Conservation (phyloP, 164 flowering plant species). For the Taxillus chinensis region DNA sequence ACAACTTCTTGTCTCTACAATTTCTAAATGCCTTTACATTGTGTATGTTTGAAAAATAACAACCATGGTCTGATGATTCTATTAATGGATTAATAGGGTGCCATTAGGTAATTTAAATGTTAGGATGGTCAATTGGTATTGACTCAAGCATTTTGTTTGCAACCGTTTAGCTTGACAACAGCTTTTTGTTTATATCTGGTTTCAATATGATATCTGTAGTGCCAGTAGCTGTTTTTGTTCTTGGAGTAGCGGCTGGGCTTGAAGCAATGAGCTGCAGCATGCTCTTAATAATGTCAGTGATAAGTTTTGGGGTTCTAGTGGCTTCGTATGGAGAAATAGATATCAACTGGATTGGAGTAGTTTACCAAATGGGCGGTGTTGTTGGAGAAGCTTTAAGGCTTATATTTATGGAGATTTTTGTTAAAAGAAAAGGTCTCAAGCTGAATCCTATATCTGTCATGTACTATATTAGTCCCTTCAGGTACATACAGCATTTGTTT, state of each 20-base stretch:
- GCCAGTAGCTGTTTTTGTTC: constrained; percentile 96
- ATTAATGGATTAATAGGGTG: too few relatives aligned
- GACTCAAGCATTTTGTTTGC: not conserved
- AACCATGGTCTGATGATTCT: not conserved
- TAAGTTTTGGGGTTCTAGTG: constrained; percentile 92
- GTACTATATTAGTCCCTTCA: constrained; percentile 99
- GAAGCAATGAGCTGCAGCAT: constrained; percentile 90
- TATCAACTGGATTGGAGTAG: constrained; percentile 91
- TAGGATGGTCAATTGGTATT: not conserved
- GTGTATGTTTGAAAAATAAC: not conserved
- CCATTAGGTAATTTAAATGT: not conserved
- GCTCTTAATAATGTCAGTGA: constrained; percentile 91
- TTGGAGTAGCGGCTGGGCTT: constrained; percentile 88
- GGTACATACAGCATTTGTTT: constrained; percentile 33
- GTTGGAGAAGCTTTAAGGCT: constrained; percentile 96
- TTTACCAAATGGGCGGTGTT: constrained; percentile 99
- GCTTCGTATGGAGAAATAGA: constrained; percentile 96
- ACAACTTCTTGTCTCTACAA: not conserved
- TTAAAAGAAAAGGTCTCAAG: constrained; percentile 85
- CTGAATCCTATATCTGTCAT: constrained; percentile 82
- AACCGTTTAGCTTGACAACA: not conserved
- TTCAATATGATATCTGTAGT: constrained; percentile 38
- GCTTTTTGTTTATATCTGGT: constrained; percentile 1
- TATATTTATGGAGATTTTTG: constrained; percentile 95
- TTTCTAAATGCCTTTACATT: not conserved